These are phyloP conservation scores for Rhizopogon rudus DNA, from an alignment of 768 basidiomycete genomes.

Conservation along the genomic window DNA sequence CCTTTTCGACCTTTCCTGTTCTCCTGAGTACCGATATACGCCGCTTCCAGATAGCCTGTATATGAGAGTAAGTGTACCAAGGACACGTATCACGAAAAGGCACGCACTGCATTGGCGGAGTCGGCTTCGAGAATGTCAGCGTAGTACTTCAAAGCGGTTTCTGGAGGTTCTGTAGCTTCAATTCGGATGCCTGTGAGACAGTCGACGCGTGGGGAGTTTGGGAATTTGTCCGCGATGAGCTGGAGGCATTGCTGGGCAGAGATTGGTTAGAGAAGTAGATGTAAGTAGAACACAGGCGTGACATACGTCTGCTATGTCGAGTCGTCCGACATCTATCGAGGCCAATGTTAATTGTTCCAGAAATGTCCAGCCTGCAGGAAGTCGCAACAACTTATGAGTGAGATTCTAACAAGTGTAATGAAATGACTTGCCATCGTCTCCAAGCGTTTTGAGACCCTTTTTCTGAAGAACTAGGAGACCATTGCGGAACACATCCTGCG, in stretches of 20 bases:
- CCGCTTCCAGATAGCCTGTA: slow-evolving; percentile 74
- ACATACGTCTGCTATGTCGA: slow-evolving; percentile 73
- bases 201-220: slow-evolving; percentile 74
- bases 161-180: slow-evolving; percentile 60
- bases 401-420: not conserved
- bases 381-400: not conserved
- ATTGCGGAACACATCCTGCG: slow-evolving; percentile 55
- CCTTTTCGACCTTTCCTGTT: slow-evolving; percentile 56
- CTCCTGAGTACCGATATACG: slow-evolving; percentile 67
- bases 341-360: slow-evolving; percentile 79
- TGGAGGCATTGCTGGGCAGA: slow-evolving; percentile 36
- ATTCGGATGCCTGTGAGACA: slow-evolving; percentile 74
- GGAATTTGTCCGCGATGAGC: slow-evolving; percentile 62
- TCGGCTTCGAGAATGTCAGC: slow-evolving; percentile 55
- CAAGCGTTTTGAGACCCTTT: slow-evolving; percentile 37
- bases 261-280: slow-evolving; percentile 3
- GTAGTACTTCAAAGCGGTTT: slow-evolving; percentile 59
- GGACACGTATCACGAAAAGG: not conserved
- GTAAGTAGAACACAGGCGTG: not conserved
- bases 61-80: not conserved
- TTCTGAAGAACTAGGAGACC: slow-evolving; percentile 48
- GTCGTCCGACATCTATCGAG: slow-evolving; percentile 66
- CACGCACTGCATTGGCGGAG: slow-evolving; percentile 65
- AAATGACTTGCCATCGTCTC: slow-evolving; percentile 48
- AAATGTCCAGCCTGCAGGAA: slow-evolving; percentile 62